Base-by-base conservation (phyloP, 768 basidiomycete genomes). In the Leucocoprinus leucothites region DNA sequence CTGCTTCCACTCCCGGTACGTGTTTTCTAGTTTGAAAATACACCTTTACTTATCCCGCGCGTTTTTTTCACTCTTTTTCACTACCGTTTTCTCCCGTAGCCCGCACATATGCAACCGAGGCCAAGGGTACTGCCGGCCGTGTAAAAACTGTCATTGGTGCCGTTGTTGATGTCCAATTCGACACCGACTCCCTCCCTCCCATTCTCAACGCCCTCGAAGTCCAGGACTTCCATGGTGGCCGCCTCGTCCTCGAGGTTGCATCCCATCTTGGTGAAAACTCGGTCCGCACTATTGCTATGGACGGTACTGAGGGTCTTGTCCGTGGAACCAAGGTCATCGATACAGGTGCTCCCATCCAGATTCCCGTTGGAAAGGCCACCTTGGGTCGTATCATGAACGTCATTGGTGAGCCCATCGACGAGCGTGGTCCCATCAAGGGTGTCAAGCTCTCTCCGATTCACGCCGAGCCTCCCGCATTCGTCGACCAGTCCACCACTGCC, bases 361-460 rank as follows among this genome's bases (percentile, higher is more conserved):
- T 99, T 60, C 97, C 97, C 63, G 97, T 99, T 67, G 97, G 97
- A 60, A 84, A 84, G 58, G 92, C 82, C 56, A 95, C 92, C 55
- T 87, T 99, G 57, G 97, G 97, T 48, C 94, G 97, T 68, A 99
- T 99, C 83, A 98, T 99, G 94, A 99, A 98, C 76, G 97, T 99
- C 75, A 98, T 99, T 76, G 97, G 97, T 67, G 95, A 98, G 73
- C 94, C 97, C 69, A 98, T 99, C 71, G 97, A 99, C 75, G 95
- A 98, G 74, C 94, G 97, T 78, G 97, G 97, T 57, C 95, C 95
- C 62, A 98, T 98, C 80, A 89, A 91, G 75, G 96, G 94, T 70
- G 93, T 88, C 74, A 94, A 91, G 77, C 78, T 87, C 60, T 84
- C 69, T 60, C 91, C 96, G 65, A 99, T 99, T 70, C 97, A 99